phyloP scores from a whole-genome alignment of 2,329 filamentous ascomycete species.

The Dendryphion nanum region DNA sequence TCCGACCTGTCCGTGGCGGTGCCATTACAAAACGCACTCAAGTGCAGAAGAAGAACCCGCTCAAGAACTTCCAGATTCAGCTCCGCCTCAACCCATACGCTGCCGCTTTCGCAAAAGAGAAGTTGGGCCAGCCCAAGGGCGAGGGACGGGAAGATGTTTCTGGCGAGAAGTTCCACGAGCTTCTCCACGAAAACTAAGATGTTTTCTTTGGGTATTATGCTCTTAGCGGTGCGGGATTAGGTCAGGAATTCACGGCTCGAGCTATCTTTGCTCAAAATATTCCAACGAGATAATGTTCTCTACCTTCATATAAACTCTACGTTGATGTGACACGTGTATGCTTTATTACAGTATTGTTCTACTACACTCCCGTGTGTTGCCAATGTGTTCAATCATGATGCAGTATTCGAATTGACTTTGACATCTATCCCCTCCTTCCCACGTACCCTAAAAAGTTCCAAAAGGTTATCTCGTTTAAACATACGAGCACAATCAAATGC shows the following conservation, averaged over 20 bases:
- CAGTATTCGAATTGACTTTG: no score
- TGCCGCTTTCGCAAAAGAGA: constrained; percentile 81
- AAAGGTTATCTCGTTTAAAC: constrained; percentile 42
- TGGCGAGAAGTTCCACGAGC: constrained; percentile 51
- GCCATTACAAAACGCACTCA: constrained; percentile 83
- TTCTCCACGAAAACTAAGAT: constrained; percentile 50
- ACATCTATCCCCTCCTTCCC: constrained; percentile 9
- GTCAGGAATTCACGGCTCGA: constrained; percentile 1
- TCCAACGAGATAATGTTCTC: not conserved
- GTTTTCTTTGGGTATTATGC: constrained; percentile 14
- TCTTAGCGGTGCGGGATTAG: constrained; percentile 19
- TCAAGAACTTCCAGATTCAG: constrained; percentile 97
- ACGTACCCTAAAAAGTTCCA: constrained; percentile 29
- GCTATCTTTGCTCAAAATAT: not conserved
- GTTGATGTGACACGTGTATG: no score
- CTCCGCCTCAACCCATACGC: constrained; percentile 99
- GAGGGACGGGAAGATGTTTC: constrained; percentile 61
- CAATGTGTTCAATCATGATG: no score
- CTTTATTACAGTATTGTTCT: no score
- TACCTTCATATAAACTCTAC: no score
- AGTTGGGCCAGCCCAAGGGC: constrained; percentile 70
- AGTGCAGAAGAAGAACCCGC: constrained; percentile 99
- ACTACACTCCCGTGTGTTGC: no score
- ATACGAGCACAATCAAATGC: constrained; percentile 48
- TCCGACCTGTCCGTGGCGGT: constrained; percentile 87